These are phyloP conservation scores for Phoenix roebelenii DNA, from an alignment of 176 grass and related monocot genomes.

Conservation along the genomic window DNA sequence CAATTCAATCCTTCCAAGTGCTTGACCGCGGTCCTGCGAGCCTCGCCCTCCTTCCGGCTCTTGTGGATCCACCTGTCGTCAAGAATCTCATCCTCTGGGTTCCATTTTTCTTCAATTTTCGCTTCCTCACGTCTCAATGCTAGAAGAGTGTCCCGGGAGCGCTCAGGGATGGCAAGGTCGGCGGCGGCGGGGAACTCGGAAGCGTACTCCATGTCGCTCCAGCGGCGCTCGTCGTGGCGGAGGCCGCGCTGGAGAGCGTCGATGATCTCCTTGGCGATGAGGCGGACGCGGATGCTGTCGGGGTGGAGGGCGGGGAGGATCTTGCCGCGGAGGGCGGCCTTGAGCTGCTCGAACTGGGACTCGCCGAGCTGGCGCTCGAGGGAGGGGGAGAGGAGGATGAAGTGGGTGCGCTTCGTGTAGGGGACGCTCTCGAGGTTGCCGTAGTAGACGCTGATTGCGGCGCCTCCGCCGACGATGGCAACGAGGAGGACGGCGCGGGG, in stretches of 20 bases:
- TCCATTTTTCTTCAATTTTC: constrained; percentile 26
- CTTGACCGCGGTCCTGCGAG: constrained; percentile 25
- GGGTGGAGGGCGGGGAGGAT: constrained; percentile 87
- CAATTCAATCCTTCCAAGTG: constrained; percentile 79
- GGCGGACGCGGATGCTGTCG: constrained; percentile 71
- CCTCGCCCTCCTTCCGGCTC: constrained; percentile 42
- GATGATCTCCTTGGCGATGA: constrained; percentile 72
- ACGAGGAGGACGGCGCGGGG: constrained; percentile 38
- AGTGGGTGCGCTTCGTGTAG: constrained; percentile 76
- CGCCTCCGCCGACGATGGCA: constrained; percentile 31
- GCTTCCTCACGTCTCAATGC: constrained; percentile 16
- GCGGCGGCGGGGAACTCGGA: constrained; percentile 23
- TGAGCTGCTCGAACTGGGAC: constrained; percentile 52
- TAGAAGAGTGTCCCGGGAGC: background rate
- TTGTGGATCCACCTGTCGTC: constrained; percentile 78
- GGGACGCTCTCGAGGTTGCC: constrained; percentile 81
- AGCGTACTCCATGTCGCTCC: constrained; percentile 33
- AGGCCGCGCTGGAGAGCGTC: constrained; percentile 59
- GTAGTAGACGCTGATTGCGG: constrained; percentile 39
- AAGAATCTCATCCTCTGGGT: constrained; percentile 65
- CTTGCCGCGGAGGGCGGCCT: constrained; percentile 53
- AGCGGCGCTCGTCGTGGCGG: constrained; percentile 12
- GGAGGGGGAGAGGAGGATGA: constrained; percentile 49
- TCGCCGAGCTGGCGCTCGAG: constrained; percentile 80
- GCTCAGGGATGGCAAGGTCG: constrained; percentile 4